These are phyloP conservation scores for Starmerella geochares DNA, from an alignment of 805 yeast species.

Conservation along the genomic window DNA sequence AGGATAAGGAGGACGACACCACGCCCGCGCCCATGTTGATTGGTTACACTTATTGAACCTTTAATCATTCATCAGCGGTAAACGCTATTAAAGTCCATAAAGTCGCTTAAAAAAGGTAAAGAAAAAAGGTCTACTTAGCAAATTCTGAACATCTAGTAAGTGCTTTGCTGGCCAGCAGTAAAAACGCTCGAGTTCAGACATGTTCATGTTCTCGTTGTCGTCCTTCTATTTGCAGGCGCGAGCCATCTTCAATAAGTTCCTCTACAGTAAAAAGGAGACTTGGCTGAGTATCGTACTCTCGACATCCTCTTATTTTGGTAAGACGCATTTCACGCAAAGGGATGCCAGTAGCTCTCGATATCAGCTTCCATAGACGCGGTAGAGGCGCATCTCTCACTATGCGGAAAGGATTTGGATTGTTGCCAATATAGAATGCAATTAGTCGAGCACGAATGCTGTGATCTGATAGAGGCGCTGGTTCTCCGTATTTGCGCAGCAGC, in stretches of 20 bases:
- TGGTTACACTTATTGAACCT: constrained; percentile 25
- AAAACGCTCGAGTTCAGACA: too few species aligned
- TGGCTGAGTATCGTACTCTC: neutral
- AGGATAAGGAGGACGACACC: constrained; percentile 38
- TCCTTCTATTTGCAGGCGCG: neutral
- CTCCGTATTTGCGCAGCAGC: constrained; percentile 35
- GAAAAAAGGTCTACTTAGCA: neutral
- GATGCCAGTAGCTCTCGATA: neutral
- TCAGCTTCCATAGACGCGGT: constrained; percentile 28
- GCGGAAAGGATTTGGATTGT: constrained; percentile 12
- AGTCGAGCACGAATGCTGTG: constrained; percentile 21
- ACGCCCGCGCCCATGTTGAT: constrained; percentile 65
- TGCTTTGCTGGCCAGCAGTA: neutral
- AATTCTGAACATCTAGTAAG: neutral
- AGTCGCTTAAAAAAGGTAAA: neutral
- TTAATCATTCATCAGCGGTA: neutral
- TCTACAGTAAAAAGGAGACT: neutral
- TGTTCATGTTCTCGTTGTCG: neutral
- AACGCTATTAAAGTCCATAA: neutral
- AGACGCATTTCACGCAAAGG: neutral
- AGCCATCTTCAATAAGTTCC: neutral
- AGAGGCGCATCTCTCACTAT: constrained; percentile 31
- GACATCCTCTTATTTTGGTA: constrained; percentile 2
- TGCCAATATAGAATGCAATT: constrained; percentile 19
- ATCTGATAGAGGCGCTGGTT: constrained; percentile 13